A percentile compares a stretch with the other conserved stretches of the same genome.
These are phyloP conservation scores for Macrophomina tecta DNA, from an alignment of 2,329 filamentous ascomycete species.

Conservation along the genomic window DNA sequence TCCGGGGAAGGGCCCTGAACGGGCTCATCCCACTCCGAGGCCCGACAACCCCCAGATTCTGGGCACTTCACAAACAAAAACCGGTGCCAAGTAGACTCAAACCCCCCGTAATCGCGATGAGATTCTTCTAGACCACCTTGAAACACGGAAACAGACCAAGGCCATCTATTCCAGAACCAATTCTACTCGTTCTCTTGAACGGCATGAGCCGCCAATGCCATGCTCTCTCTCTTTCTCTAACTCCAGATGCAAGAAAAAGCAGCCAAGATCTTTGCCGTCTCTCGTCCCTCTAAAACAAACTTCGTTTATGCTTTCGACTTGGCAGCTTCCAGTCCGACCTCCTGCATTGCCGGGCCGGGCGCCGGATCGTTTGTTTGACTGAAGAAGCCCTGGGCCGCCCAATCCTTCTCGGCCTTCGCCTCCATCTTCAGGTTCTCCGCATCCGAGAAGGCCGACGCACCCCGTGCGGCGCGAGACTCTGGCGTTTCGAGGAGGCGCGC, in stretches of 20 bases:
- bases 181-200: background rate
- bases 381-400: background rate
- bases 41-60: background rate
- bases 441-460: constrained; percentile 28
- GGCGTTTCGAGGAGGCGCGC: constrained; percentile 44
- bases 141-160: background rate
- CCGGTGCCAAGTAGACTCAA: background rate
- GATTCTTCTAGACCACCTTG: background rate
- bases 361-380: background rate
- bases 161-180: background rate
- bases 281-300: background rate
- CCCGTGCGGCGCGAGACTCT: constrained; percentile 34
- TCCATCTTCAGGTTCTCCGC: constrained; percentile 26
- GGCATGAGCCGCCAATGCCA: background rate
- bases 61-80: background rate
- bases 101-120: background rate
- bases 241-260: background rate
- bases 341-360: constrained; percentile 14
- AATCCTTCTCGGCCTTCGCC: constrained; percentile 12
- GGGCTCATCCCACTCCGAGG: no score
- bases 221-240: background rate
- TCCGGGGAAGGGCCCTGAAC: background rate
- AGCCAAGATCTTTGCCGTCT: background rate
- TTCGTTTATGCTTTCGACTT: constrained; percentile 3
- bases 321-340: background rate